A percentile compares a stretch with the other conserved stretches of the same genome.
phyloP scores from a whole-genome alignment of 768 basidiomycete genomes.

The Panaeolus cyanescens region DNA sequence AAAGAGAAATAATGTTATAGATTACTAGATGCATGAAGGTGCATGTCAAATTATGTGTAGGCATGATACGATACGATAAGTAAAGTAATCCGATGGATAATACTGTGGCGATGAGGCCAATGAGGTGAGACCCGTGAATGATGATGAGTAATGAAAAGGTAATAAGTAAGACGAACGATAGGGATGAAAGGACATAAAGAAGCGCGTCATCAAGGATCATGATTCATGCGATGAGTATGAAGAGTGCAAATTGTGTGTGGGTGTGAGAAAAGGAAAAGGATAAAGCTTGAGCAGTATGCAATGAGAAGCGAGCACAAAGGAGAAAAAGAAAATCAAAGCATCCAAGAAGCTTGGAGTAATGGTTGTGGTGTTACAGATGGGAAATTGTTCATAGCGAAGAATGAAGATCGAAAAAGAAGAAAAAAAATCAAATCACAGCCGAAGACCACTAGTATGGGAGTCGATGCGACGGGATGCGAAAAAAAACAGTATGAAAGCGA shows the following conservation, averaged over 20 bases:
- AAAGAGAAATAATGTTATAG: neutral
- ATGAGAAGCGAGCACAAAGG: neutral
- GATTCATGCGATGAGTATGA: constrained; percentile 1
- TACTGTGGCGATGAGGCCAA: neutral
- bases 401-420: neutral
- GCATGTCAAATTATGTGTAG: neutral
- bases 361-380: neutral
- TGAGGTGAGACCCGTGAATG: neutral
- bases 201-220: constrained; percentile 1
- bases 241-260: neutral
- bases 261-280: neutral
- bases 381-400: constrained; percentile 1
- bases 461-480: neutral
- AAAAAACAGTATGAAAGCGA: neutral
- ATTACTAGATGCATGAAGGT: neutral
- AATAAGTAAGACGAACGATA: constrained; percentile 1
- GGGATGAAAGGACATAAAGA: neutral
- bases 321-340: neutral
- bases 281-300: neutral
- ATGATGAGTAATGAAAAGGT: constrained; percentile 2
- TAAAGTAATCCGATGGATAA: constrained; percentile 1
- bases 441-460: neutral
- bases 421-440: neutral
- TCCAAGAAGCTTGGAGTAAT: neutral
- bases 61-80: constrained; percentile 2